Base-by-base conservation (phyloP, 129 eudicot genomes). In the Mikania micrantha region DNA sequence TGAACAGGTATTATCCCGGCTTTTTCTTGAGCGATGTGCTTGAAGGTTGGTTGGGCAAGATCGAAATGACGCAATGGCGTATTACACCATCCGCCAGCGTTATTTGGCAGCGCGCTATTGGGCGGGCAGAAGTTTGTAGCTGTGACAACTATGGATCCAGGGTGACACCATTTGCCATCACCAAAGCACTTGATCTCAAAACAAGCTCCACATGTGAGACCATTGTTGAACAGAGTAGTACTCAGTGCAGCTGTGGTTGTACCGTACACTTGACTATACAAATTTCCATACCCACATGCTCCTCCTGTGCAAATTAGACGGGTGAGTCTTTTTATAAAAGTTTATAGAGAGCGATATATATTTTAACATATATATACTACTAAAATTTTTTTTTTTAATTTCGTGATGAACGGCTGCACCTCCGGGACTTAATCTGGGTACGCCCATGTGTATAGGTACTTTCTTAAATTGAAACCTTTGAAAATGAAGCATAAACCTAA, bases 61-160 rank as follows among this genome's bases (percentile, higher is more conserved):
- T 85, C 90, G 60, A 85, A 82, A 68, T 85, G 87, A 31, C 54
- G 70, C 70, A 78, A 74, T 0, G 90, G 90, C 50, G 84, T 84
- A 58, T 85, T 81, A 69, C 90, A 85, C 84, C 90, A 85, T 1
- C 91, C 87, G 11, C 85, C 91, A 3, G 75, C 80, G 35, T 78
- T 70, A 63, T 75, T 81, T 12, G 86, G 79, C 20, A 84, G 81
- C 10, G 73, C 90, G 25, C 35, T 75, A 50, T 85, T 85, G 20
- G 87, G 87, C 0, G 91, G 87, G 66, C 91, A 85, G 62, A 85
- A 82, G 58, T 82, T 85, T 35, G 91, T 85, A 16, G 91, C 87
- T 0, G 91, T 85, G 36, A 85, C 80, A 2, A 57, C 57, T 16
- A 85, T 85, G 25, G 87, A 48, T 36, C 91, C 87, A 1, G 87